Percentiles rank a stretch among this genome's conserved stretches.
These are phyloP conservation scores for Fistulinella staudtii DNA, from an alignment of 1,284 basidiomycete species.

Conservation along the genomic window DNA sequence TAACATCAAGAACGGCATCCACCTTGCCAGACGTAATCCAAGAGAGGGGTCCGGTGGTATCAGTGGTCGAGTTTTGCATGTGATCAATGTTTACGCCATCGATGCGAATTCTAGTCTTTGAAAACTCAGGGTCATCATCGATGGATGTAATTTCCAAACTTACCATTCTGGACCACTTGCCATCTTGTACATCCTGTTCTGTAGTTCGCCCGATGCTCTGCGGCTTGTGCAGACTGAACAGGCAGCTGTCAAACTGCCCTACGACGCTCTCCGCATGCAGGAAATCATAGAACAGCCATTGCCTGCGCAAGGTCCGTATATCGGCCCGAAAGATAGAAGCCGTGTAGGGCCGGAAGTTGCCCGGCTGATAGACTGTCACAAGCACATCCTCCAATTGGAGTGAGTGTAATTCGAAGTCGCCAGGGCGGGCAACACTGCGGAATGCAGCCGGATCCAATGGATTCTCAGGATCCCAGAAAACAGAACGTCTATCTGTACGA, in stretches of 20 bases:
- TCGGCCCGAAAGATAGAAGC: conserved; percentile 96
- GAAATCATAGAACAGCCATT: conserved; percentile 95
- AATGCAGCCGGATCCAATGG: conserved; percentile 77
- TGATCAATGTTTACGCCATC: conserved; percentile 98
- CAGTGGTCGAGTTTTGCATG: conserved; percentile 79
- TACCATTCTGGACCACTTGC: conserved; percentile 88
- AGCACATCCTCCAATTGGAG: conserved; percentile 91
- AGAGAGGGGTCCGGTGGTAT: conserved; percentile 80
- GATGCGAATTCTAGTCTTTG: conserved; percentile 88
- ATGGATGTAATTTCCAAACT: conserved; percentile 22
- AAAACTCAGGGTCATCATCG: conserved; percentile 5
- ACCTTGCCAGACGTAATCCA: conserved; percentile 98
- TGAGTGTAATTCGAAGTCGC: conserved; percentile 92
- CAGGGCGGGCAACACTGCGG: conserved; percentile 67
- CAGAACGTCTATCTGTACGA: conserved; percentile 77
- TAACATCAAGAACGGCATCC: conserved; percentile 96
- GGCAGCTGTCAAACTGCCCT: conserved; percentile 96
- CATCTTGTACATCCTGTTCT: conserved; percentile 76
- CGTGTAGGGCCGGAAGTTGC: conserved; percentile 89
- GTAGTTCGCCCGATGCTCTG: conserved; percentile 93
- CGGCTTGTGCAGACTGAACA: conserved; percentile 95
- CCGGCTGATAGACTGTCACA: conserved; percentile 93
- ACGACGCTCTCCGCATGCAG: conserved; percentile 91
- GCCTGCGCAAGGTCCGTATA: conserved; percentile 81
- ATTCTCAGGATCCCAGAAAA: conserved; percentile 83